phyloP scores from a whole-genome alignment of 139 green algal genomes.

The Volvox reticuliferus region DNA sequence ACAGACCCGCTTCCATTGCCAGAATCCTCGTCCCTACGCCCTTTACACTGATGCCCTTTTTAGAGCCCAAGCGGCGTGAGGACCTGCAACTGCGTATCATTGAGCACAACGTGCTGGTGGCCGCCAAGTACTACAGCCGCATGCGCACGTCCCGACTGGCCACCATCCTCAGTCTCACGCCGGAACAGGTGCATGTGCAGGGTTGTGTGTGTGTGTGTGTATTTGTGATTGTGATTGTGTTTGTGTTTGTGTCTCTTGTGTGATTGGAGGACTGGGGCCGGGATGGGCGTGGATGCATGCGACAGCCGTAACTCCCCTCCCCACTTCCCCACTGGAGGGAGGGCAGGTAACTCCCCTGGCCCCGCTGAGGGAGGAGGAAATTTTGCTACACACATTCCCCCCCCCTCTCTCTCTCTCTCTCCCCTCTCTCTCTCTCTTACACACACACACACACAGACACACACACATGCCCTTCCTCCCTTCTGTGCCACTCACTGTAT shows the following conservation, averaged over 20 bases:
- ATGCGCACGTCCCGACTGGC: conserved; percentile 78
- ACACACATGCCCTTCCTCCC: background rate
- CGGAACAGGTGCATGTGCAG: conserved; percentile 72
- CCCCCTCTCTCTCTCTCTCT: background rate
- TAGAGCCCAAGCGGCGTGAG: conserved; percentile 59
- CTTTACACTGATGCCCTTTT: too few relatives aligned
- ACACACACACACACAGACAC: too few relatives aligned
- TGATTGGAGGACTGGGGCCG: background rate
- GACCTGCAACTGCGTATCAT: conserved; percentile 84
- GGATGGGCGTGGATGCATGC: background rate
- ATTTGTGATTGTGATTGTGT: background rate
- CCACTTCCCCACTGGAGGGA: too few relatives aligned
- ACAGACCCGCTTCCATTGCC: too few relatives aligned
- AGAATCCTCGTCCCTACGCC: background rate
- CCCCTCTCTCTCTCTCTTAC: background rate
- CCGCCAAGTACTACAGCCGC: conserved; percentile 89
- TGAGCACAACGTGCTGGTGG: conserved; percentile 97
- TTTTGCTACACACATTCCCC: background rate
- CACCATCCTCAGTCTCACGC: conserved; percentile 87
- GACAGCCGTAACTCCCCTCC: too few relatives aligned
- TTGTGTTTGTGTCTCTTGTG: background rate
- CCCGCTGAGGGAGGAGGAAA: too few relatives aligned
- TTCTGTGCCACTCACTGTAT: background rate
- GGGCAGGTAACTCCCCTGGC: too few relatives aligned
- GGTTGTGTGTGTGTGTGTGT: background rate